A percentile compares a stretch with the other conserved stretches of the same genome.
Conservation (phyloP, 352 stramenopile species). For the Phytophthora tubulina region DNA sequence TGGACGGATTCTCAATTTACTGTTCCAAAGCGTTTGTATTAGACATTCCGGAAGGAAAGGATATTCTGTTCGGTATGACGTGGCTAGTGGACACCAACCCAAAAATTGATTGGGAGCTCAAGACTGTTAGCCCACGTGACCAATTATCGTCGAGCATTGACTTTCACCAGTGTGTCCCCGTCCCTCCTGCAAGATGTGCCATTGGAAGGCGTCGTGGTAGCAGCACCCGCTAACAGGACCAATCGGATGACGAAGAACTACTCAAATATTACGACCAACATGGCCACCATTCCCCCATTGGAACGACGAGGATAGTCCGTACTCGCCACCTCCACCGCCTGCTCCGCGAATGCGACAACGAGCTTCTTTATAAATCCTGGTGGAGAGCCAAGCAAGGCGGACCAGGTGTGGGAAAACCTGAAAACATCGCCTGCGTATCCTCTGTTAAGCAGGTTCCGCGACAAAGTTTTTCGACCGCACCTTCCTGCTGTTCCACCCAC, state of each 20-base stretch:
- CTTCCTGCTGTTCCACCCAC: slow-evolving; percentile 4
- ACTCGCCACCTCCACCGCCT: background rate
- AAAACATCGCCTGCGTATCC: background rate
- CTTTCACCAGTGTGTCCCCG: background rate
- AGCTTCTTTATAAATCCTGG: slow-evolving; percentile 4
- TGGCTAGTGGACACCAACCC: slow-evolving; percentile 6
- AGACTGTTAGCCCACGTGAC: background rate
- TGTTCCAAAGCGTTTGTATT: slow-evolving; percentile 11
- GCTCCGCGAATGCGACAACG: slow-evolving; percentile 8
- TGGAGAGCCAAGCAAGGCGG: slow-evolving; percentile 3
- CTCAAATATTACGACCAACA: background rate
- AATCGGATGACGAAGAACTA: background rate
- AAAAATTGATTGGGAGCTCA: slow-evolving; percentile 5
- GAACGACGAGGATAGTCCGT: background rate
- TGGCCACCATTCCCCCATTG: background rate
- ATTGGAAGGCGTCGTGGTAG: background rate
- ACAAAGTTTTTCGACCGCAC: slow-evolving; percentile 7
- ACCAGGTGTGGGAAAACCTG: slow-evolving; percentile 3
- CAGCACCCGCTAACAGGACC: background rate
- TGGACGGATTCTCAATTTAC: background rate
- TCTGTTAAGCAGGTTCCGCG: background rate
- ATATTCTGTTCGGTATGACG: slow-evolving; percentile 12
- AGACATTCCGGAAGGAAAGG: slow-evolving; percentile 10
- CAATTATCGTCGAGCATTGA: background rate
- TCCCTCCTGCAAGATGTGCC: background rate